Evolutionary conservation across 495 filamentous ascomycete genomes (phyloP), one percentile per base, ranked within the genome.

Genomic region (Chaetomium cochliodes): DNA sequence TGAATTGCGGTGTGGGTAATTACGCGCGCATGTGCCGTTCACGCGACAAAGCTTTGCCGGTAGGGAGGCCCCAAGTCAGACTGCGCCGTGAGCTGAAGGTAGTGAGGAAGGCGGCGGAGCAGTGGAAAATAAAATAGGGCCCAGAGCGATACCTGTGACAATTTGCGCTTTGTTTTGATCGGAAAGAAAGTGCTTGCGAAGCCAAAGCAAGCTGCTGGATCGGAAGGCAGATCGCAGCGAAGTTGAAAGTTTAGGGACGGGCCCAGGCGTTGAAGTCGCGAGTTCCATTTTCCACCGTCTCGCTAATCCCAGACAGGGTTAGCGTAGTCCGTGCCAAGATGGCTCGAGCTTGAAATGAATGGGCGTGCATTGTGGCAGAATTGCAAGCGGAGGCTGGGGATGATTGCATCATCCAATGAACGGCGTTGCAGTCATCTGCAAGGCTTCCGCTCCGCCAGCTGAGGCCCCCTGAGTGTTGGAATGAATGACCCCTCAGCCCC

Each of bases 231-330:
- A 57, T n/a, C 54, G n/a, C 58, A 55, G n/a, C 54, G 66, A 69
- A 55, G 69, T 73, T 65, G 65, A 67, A 70, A 68, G 68, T 70
- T 73, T 70, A 60, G 66, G 63, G 56, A 53, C 47, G 20, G 20
- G 59, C 57, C 66, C 63, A 25, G 65, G 66, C 67, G 64, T 70
- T 65, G 65, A 66, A 65, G 66, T 73, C 71, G 69, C 71, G 69
- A 74, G 66, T n/a, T 23, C 65, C 58, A 69, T 62, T 58, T 64
- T 37, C 33, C 33, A 37, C 33, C 61, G 51, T 63, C 15, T 37
- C 61, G 67, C 73, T 72, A 75, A 68, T 42, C 73, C 70, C 22
- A 69, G 72, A 63, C 7, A 64, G 73, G 55, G 65, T 20, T 62
- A 59, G 65, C 66, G 20, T 59, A 37, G 57, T 61, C 60, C 57